Evolutionary conservation across 129 eudicot genomes (phyloP), one percentile per base, ranked within the genome.

Genomic region (Escallonia herrerae): DNA sequence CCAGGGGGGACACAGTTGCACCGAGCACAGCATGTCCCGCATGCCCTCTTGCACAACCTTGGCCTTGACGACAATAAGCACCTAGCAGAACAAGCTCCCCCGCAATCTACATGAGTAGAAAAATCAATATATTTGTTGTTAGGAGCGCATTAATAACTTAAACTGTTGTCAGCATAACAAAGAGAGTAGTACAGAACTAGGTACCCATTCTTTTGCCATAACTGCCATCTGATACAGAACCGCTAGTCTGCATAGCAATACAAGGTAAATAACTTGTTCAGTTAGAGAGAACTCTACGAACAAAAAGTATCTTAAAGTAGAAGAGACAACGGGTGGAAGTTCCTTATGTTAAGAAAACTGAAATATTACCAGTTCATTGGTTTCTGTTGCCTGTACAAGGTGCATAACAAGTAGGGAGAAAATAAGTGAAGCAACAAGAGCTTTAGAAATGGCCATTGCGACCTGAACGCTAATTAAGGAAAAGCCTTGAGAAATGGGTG

Each of bases 1-100:
- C 77, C 77, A 0, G 65, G 55, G 3, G 77, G 77, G 11, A 73
- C 72, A 53, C 77, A 73, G 43, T 65, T 58, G 67, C 77, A 73
- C 6, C 61, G 15, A 2, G 33, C 47, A 22, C 77, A 65, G 40
- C 77, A 73, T 33, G 72, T 66, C 12, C 77, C 77, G 8, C 77
- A 73, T 4, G 77, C 70, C 51, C 77, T 56, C 47, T 64, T 54
- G 58, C 77, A 72, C 65, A 72, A 66, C 15, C 60, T 64, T 40
- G 77, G 71, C 64, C 77, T 56, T 0, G 58, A 63, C 11, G 77
- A 62, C 10, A 54, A 40, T 39, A 43, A 22, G 65, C 77, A 72
- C 71, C 77, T 64, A 56, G 56, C 58, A 6, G 3, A 15, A 15
- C 77, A 72, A 13, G 77, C 71, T 64, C 56, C 71, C 3, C 65